Percentiles rank a stretch among this genome's conserved stretches.
These are phyloP conservation scores for Physcomitrellopsis africana DNA, from an alignment of 225 moss, liverwort and hornwort genomes.

Conservation along the genomic window DNA sequence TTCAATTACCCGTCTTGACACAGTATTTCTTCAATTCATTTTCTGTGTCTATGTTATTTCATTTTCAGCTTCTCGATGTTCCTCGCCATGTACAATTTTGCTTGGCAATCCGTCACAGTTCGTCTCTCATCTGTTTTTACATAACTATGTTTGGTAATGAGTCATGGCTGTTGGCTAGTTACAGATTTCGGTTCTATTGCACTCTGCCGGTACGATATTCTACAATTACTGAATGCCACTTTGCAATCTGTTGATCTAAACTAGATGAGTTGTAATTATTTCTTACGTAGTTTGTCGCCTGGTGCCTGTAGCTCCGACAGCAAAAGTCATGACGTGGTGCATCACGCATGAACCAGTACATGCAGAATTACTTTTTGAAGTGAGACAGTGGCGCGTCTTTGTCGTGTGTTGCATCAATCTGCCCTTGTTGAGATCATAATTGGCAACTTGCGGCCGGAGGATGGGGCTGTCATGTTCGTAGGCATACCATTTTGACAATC, in stretches of 20 bases:
- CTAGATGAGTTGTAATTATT: neutral
- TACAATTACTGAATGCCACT: neutral
- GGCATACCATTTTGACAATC: neutral
- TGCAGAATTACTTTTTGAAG: neutral
- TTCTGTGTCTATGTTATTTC: neutral
- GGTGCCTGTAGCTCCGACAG: neutral
- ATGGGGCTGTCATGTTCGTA: too few species aligned
- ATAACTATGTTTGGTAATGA: neutral
- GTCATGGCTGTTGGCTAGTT: neutral
- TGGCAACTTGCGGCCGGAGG: too few species aligned
- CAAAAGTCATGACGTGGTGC: neutral
- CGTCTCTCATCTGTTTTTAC: neutral
- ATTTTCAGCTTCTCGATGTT: neutral
- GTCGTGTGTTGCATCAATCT: neutral
- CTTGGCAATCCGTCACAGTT: neutral
- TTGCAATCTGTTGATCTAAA: neutral
- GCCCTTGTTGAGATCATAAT: too few species aligned
- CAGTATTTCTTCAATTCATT: neutral
- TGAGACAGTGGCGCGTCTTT: too few species aligned
- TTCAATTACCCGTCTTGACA: neutral
- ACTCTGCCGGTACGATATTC: neutral
- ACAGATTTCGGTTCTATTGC: neutral
- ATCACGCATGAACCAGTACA: neutral
- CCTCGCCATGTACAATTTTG: neutral
- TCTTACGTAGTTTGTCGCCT: neutral